Evolutionary conservation across 2,329 filamentous ascomycete species (phyloP).

Genomic region (Paraphaeosphaeria minitans): DNA sequence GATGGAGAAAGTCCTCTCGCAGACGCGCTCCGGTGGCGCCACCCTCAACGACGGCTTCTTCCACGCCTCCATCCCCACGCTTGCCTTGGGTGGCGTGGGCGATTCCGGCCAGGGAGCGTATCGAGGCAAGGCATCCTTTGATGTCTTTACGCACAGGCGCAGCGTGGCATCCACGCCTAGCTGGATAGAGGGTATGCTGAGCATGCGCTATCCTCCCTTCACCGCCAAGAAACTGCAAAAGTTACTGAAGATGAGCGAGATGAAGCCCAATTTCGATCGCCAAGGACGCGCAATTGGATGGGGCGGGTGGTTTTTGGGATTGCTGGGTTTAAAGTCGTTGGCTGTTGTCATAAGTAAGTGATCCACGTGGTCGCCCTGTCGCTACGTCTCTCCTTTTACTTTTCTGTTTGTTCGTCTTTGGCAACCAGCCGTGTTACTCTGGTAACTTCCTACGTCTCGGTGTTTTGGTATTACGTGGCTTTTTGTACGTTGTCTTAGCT

Average conservation of each 20-base stretch:
- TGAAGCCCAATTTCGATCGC: constrained; percentile 66
- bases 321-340: constrained; percentile 38
- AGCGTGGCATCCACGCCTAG: constrained; percentile 65
- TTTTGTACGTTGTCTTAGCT: background rate
- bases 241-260: constrained; percentile 55
- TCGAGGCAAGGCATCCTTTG: constrained; percentile 75
- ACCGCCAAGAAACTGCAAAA: constrained; percentile 59
- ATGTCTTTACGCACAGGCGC: constrained; percentile 68
- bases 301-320: constrained; percentile 39
- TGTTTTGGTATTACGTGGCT: background rate
- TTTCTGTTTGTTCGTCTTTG: background rate
- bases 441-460: background rate
- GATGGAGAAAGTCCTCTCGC: constrained; percentile 64
- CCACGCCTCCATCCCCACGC: constrained; percentile 71
- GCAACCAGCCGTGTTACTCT: background rate
- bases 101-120: constrained; percentile 78
- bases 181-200: constrained; percentile 71
- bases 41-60: constrained; percentile 65
- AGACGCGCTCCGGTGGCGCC: constrained; percentile 58
- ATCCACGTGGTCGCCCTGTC: constrained; percentile 2
- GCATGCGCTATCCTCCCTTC: constrained; percentile 70
- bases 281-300: constrained; percentile 51
- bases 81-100: constrained; percentile 84
- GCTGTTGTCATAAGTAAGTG: constrained; percentile 42
- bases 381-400: background rate